Base-by-base conservation (phyloP, 257 asterid species). In the Salvia miltiorrhiza region DNA sequence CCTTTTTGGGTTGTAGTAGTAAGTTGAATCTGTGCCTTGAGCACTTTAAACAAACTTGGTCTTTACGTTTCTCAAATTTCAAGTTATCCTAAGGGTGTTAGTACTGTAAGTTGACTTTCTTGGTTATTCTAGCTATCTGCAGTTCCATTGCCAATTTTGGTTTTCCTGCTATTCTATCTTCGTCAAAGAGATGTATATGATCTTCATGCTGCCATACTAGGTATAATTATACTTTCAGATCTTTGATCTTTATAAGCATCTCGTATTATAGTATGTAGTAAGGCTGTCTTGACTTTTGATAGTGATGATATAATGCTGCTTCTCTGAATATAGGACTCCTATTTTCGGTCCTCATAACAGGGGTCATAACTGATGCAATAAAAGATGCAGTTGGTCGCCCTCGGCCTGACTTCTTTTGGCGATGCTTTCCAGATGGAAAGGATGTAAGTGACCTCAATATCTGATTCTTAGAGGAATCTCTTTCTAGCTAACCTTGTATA, bases 341-440 rank as follows among this genome's bases (percentile, higher is more conserved):
- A 65, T 89, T 82, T 72, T 85, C 96, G 13, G 76, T 69, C 62
- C 76, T 89, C 52, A 67, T 89, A 60, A 89, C 97, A 0, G 95
- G 78, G 21, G 96, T 92, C 32, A 63, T 89, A 61, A 89, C 95
- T 28, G 86, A 74, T 67, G 87, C 87, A 54, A 80, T 87, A 71
- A 89, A 92, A 83, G 84, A 80, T 74, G 87, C 95, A 62, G 96
- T 89, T 47, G 97, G 97, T 62, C 87, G 90, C 44, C 97, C 97
- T 75, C 88, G 96, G 55, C 97, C 97, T n/a, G 88, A 88, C 81
- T 91, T 88, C 84, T 91, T 91, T 59, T 91, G 97, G 97, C 86
- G 96, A 67, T 91, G 97, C 83, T 91, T 89, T 78, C 97, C 97
- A 10, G 95, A 88, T 83, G 97, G 97, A 62, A 82, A 73, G 62